Evolutionary conservation across 106 monocot species (phyloP), one percentile per base, ranked within the genome.

Genomic region (Xerophyta viscosa): DNA sequence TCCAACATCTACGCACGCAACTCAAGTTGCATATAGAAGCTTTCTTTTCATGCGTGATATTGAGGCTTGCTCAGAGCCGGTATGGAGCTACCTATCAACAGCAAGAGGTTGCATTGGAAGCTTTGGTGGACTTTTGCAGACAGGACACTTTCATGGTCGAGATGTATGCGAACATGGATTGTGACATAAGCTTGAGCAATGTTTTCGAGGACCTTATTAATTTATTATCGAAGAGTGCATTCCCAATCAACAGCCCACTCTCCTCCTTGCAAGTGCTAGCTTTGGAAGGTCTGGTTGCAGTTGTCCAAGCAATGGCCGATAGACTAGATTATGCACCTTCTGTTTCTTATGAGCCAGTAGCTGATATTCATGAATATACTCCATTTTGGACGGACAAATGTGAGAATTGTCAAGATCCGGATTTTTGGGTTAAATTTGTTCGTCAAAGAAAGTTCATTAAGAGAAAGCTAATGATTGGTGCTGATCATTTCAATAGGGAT

Each of bases 81-180:
- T 74, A 84, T 65, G 92, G 92, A 18, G 71, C 77, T 10, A 77
- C 66, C 36, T 93, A 74, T 52, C 87, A 93, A 65, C 92, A 93
- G 61, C 87, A 93, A 64, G 92, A 93, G 74, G 87, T 93, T 48
- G 92, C 87, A 5, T 63, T 93, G 80, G 92, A 93, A 74, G 77
- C 83, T 61, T 77, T 87, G 36, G 84, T 84, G 15, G 89, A 90
- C 24, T 84, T 90, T 48, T 90, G 89, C 66, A 52, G 84, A 54
- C 89, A 90, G 65, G 77, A 74, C 37, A 60, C 60, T 15, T 90
- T 90, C 47, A 90, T 90, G 80, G 44, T 72, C 3, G 88, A 89
- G 49, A 83, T 89, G 88, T 89, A 83, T 68, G 76, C 83, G 1
- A 89, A 89, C 45, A 69, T 89, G 59, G 88, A 89, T 51, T 89